Evolutionary conservation across 1,284 basidiomycete species (phyloP), one percentile per base, ranked within the genome.

Genomic region (Schizophyllum amplum): DNA sequence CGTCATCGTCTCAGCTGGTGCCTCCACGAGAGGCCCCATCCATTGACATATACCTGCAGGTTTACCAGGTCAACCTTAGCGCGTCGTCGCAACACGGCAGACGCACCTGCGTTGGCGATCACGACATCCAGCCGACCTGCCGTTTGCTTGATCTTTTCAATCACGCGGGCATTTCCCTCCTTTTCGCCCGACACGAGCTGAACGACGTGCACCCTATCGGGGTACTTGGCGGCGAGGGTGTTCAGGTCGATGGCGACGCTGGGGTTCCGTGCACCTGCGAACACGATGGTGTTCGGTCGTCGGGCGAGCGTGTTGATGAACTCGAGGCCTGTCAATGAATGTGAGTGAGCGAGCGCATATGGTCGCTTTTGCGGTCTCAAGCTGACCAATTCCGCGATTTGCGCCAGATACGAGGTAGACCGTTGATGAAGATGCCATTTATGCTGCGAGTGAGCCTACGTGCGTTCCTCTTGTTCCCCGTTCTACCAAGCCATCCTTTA

Each of bases 271-370:
- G 55, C 46, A 9, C 42, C 55, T 22, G 55, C 55, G 25, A 57
- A 57, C 15, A 57, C 47, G 13, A 57, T 49, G 1, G 52, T 50
- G 26, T 57, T 57, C 46, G 55, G 51, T 9, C 55, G 55, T 17
- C 51, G 23, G 13, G 55, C 55, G 46, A 57, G 51, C n/a, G 1
- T n/a, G n/a, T 9, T n/a, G n/a, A 52, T 47, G 20, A 57, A 47
- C 51, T 25, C 52, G 17, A 26, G 25, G n/a, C 55, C 55, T 42
- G 33, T 6, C 5, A 33, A 13, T 33, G 27, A 33, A 33, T n/a
- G n/a, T n/a, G 27, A 33, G 27, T 5, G 33, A 42, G 33, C 4
- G 33, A 42, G 3, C n/a, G n/a, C n/a, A n/a, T n/a, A n/a, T n/a
- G n/a, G n/a, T n/a, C n/a, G n/a, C n/a, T n/a, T n/a, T n/a, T n/a